A percentile compares a stretch with the other conserved stretches of the same genome.
Evolutionary conservation across 2,329 filamentous ascomycete species (phyloP).

Genomic region (Arthrobotrys pseudoclavata): DNA sequence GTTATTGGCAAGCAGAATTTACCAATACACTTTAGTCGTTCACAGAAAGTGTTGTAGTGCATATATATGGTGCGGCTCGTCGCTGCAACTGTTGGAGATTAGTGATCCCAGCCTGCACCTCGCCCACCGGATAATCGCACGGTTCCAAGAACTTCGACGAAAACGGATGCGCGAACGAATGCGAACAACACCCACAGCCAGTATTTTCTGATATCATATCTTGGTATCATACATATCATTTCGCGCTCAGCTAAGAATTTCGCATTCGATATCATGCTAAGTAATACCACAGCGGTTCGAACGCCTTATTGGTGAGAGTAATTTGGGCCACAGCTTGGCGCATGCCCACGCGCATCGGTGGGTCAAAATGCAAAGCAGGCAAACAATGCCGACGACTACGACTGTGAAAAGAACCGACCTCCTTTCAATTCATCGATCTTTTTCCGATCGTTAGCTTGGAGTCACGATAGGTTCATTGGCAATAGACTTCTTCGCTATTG

Average conservation of each 20-base stretch:
- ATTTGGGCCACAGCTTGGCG: not conserved
- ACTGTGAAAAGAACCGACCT: not conserved
- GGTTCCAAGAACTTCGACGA: not conserved
- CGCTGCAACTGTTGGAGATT: not conserved
- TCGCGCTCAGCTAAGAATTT: too few species aligned
- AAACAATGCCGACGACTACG: not conserved
- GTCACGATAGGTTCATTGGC: too few species aligned
- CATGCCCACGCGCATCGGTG: not conserved
- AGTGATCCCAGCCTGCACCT: conserved; percentile 1
- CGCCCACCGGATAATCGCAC: conserved; percentile 10
- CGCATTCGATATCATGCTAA: too few species aligned
- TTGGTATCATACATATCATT: too few species aligned
- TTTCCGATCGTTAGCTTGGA: too few species aligned
- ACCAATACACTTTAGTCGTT: not conserved
- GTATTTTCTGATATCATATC: not conserved
- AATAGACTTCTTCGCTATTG: not conserved
- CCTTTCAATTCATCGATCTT: not conserved
- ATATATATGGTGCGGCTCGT: too few species aligned
- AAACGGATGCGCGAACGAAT: not conserved
- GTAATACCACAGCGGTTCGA: too few species aligned
- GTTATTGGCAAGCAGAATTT: too few species aligned
- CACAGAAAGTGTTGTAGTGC: not conserved
- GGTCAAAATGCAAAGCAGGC: not conserved
- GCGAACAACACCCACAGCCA: not conserved
- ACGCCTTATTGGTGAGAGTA: not conserved